These are phyloP conservation scores for Breviolum minutum DNA, from an alignment of 73 alveolate genomes.

Conservation along the genomic window DNA sequence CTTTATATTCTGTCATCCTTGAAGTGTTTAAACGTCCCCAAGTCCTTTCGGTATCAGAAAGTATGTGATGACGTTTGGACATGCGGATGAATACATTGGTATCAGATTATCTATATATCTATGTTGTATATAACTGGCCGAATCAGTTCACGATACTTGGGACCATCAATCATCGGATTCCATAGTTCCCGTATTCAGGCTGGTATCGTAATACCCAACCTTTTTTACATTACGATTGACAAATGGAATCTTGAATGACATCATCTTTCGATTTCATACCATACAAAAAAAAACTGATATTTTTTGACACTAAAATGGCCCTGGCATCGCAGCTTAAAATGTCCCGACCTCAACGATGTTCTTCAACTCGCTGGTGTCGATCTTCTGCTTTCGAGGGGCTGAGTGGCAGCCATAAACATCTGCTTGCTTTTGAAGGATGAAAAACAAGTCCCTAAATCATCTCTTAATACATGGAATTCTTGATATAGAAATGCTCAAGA, in stretches of 20 bases:
- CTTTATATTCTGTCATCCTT: too few species aligned
- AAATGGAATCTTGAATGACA: neutral
- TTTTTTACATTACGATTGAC: too few species aligned
- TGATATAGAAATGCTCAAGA: too few species aligned
- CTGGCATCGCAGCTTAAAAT: neutral
- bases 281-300: neutral
- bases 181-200: too few species aligned
- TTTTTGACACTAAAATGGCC: neutral
- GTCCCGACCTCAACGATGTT: constrained; percentile 29
- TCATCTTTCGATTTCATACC: neutral
- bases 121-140: too few species aligned
- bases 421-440: neutral
- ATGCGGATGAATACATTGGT: neutral
- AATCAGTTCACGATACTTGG: too few species aligned
- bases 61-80: neutral
- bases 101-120: neutral
- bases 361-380: constrained; percentile 82
- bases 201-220: too few species aligned
- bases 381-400: constrained; percentile 94
- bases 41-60: neutral
- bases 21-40: neutral
- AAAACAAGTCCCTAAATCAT: too few species aligned
- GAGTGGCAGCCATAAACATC: neutral
- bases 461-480: too few species aligned
- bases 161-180: too few species aligned